Evolutionary conservation across 208 protist species (phyloP).

Genomic region (Trypanosomatidae sp.): DNA sequence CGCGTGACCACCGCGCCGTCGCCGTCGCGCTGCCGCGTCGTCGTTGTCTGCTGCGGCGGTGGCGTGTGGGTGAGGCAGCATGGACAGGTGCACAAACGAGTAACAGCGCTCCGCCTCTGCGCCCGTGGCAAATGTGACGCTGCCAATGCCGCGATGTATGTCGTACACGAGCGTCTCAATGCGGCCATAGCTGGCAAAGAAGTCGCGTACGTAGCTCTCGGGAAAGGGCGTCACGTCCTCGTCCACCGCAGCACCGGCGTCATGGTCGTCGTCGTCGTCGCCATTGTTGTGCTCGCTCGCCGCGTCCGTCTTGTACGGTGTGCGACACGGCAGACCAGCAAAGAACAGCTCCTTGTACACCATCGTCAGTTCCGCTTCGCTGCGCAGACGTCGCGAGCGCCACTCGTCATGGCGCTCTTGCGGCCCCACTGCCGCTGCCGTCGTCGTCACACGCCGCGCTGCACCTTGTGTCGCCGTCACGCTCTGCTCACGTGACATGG

Average conservation of each 20-base stretch:
- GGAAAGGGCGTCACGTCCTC: constrained; percentile 7
- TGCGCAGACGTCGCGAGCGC: not conserved
- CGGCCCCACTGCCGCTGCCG: not conserved
- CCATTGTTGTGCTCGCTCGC: not conserved
- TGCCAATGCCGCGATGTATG: constrained; percentile 32
- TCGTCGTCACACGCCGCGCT: not conserved
- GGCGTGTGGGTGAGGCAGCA: constrained; percentile 11
- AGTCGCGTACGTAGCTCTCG: constrained; percentile 16
- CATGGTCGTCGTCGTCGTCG: not conserved
- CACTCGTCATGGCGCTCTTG: not conserved
- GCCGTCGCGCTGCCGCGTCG: constrained; percentile 1
- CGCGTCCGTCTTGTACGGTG: not conserved
- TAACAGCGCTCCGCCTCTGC: constrained; percentile 44
- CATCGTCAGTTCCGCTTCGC: constrained; percentile 6
- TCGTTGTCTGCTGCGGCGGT: not conserved
- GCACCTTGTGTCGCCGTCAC: not conserved
- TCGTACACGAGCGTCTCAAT: constrained; percentile 36
- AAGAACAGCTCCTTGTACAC: constrained; percentile 56
- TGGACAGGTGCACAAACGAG: constrained; percentile 32
- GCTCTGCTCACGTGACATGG: not conserved
- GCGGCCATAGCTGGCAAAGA: constrained; percentile 46
- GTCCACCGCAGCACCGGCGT: not conserved
- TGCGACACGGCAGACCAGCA: constrained; percentile 29
- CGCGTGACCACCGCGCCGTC: constrained; percentile 2
- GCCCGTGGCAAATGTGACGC: constrained; percentile 35